Evolutionary conservation across 2,329 filamentous ascomycete species (phyloP), one percentile per base, ranked within the genome.

Genomic region (Diatrype stigma): DNA sequence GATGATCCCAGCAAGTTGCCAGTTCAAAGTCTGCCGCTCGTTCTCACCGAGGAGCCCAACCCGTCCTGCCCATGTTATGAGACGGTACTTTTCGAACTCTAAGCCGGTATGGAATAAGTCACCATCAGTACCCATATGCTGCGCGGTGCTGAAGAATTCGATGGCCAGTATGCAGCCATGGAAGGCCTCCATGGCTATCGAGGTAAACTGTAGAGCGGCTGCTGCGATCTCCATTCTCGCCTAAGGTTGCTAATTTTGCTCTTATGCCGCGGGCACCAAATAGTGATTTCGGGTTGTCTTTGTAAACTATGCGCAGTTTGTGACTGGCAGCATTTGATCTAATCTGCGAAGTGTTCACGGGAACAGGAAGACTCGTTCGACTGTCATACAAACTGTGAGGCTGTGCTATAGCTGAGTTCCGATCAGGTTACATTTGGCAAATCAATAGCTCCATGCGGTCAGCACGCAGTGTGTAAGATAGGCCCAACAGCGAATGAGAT

Each of bases 1-100:
- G 23, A 60, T n/a, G 8, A 55, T 51, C 11, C 30, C 46, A 21
- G 57, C 56, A 30, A 54, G 42, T 34, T 58, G 50, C 57, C 56
- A 60, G 49, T 60, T 58, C 28, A 60, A 22, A 10, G 46, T 50
- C 34, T 48, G 45, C 21, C 48, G 50, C 5, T 54, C 51, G 3
- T 47, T 48, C 19, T 56, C 50, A 4, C 34, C 37, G 14, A 48
- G 45, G 11, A 56, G 30, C n/a, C 57, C 57, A 14, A 53, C 56
- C 38, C 48, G 49, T 4, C 52, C 42, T 14, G 49, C 54, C 57
- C 56, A 60, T 11, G 34, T 47, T n/a, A 58, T 45, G 17, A 60
- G 48, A 22, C 56, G 52, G 32, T 54, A 60, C 46, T 54, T 58
- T 38, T 60, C 56, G n/a, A 58, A 54, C 42, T 58, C 56, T 12